Conservation (phyloP, 2,329 filamentous ascomycete genomes). For the Penicillium italicum region DNA sequence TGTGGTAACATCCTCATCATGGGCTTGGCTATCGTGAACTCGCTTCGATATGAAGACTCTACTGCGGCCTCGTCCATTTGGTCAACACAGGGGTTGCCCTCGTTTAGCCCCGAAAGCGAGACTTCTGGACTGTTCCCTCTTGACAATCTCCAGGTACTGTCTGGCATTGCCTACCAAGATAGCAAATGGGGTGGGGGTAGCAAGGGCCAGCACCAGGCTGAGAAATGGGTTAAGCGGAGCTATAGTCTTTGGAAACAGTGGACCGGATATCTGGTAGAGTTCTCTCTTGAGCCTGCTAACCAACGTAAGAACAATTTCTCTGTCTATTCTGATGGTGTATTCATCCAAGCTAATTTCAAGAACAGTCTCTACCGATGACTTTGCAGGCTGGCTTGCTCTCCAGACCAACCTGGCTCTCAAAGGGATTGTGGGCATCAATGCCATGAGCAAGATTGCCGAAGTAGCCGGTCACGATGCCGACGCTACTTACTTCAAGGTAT, state of each 20-base stretch:
- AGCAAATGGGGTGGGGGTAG: slow-evolving; percentile 55
- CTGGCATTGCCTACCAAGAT: slow-evolving; percentile 59
- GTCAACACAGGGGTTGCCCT: slow-evolving; percentile 43
- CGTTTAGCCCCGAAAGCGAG: slow-evolving; percentile 20
- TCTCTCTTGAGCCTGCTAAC: slow-evolving; percentile 67
- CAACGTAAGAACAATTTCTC: slow-evolving; percentile 52
- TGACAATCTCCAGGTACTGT: slow-evolving; percentile 45
- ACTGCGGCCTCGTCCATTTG: slow-evolving; percentile 57
- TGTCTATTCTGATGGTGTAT: neutral
- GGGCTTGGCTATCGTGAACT: slow-evolving; percentile 73
- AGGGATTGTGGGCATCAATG: slow-evolving; percentile 76
- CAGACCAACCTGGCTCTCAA: slow-evolving; percentile 82
- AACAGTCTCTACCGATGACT: slow-evolving; percentile 74
- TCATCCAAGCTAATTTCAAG: slow-evolving; percentile 3
- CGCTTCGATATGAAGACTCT: slow-evolving; percentile 60
- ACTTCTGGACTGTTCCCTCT: slow-evolving; percentile 47
- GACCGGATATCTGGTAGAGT: slow-evolving; percentile 74
- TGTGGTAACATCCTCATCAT: slow-evolving; percentile 75
- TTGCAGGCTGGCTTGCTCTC: slow-evolving; percentile 71
- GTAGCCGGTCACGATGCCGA: slow-evolving; percentile 58
- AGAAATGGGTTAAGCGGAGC: slow-evolving; percentile 64
- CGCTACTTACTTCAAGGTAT: slow-evolving; percentile 54
- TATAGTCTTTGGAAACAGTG: slow-evolving; percentile 73
- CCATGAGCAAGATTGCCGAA: slow-evolving; percentile 68
- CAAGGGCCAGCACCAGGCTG: slow-evolving; percentile 55